Base-by-base conservation (phyloP, 116 monocot genomes). In the Zostera marina region DNA sequence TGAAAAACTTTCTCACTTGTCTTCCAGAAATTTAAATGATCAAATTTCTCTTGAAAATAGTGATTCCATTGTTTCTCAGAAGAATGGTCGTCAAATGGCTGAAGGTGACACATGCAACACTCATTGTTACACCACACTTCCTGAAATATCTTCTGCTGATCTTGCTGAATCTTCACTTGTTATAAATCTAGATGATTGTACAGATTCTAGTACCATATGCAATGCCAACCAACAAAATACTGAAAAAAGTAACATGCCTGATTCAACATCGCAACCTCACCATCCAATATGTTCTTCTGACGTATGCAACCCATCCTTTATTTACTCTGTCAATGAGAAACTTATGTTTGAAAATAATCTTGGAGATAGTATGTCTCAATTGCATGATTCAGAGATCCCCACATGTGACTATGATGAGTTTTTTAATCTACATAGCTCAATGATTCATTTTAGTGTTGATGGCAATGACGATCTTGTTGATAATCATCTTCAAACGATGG, bases 371-470 rank as follows among this genome's bases (percentile, higher is more conserved):
- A 61, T 58, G 10, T 32, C 44, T 55, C 61, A 38, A 24, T 26
- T 47, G 51, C 65, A 61, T 61, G 53, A 77, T 59, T 63, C 74
- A 58, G 81, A 74, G 13, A 38, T 70, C 39, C 57, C 68, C 8
- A 45, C 63, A 38, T 65, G 67, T 51, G 56, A 70, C 9, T 64
- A 68, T 52, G 61, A 61, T 70, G 64, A 45, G 23, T 60, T 71
- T 66, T 61, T 48, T 44, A 61, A 75, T 61, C 70, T 74, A 40
- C 52, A 20, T 24, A 42, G 58, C 15, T 62, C 71, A 59, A 44
- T 42, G 21, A 21, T 65, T 40, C 60, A 67, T 66, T 53, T 53
- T 22, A 13, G 14, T 70, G 47, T 32, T 54, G 20, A n/a, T 61
- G 44, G 22, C 51, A 43, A 20, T 48, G 46, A 43, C 17, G 11